A percentile compares a stretch with the other conserved stretches of the same genome.
Evolutionary conservation across 2,329 filamentous ascomycete species (phyloP).

Genomic region (Dendryphion nanum): DNA sequence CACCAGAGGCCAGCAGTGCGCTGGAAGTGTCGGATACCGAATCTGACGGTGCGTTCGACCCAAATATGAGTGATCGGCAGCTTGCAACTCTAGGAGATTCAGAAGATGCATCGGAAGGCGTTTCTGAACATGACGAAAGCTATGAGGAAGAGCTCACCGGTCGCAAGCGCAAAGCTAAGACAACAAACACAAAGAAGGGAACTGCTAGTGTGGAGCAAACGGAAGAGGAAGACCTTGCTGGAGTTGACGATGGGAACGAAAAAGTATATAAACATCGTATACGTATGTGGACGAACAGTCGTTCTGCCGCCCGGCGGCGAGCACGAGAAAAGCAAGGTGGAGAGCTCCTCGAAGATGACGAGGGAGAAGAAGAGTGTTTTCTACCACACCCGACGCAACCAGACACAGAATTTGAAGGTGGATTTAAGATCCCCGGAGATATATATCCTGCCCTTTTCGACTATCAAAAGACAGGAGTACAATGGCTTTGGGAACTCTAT

Average conservation of each 20-base stretch:
- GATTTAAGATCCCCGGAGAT: conserved; percentile 81
- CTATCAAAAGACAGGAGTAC: conserved; percentile 94
- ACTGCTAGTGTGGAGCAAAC: conserved; percentile 14
- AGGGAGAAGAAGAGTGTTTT: conserved; percentile 71
- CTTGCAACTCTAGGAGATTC: conserved; percentile 40
- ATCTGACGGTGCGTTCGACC: conserved; percentile 43
- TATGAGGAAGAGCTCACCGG: conserved; percentile 38
- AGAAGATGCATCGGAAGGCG: conserved; percentile 33
- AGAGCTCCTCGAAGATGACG: conserved; percentile 28
- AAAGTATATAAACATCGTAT: conserved; percentile 73
- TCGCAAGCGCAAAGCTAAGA: conserved; percentile 39
- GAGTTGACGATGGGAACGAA: conserved; percentile 88
- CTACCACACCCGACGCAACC: conserved; percentile 80
- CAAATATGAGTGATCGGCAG: conserved; percentile 40
- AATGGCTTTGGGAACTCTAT: conserved; percentile 94
- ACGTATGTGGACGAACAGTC: conserved; percentile 68
- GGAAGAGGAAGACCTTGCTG: conserved; percentile 55
- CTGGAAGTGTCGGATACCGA: conserved; percentile 27
- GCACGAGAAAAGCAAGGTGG: conserved; percentile 37
- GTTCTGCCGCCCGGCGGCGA: conserved; percentile 59
- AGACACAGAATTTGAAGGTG: conserved; percentile 73
- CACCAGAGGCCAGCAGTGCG: conserved; percentile 17
- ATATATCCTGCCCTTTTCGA: conserved; percentile 91
- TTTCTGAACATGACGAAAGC: conserved; percentile 39
- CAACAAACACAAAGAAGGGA: conserved; percentile 17